These are phyloP conservation scores for Byssothecium circinans DNA, from an alignment of 2,329 filamentous ascomycete species.

Conservation along the genomic window DNA sequence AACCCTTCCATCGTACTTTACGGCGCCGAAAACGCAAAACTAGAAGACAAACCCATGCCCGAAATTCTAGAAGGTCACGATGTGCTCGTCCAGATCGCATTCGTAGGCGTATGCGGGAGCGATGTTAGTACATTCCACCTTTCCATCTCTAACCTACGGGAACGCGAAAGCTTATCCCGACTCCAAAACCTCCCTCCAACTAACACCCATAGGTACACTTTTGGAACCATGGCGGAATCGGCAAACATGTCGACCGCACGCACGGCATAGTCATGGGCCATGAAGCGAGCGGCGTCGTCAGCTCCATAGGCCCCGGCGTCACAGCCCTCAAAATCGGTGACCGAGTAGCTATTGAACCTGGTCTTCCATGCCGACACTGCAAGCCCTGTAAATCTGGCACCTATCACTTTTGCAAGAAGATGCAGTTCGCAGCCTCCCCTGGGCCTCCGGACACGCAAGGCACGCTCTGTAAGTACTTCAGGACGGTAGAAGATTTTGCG, in stretches of 20 bases:
- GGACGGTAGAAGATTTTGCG: constrained; percentile 87
- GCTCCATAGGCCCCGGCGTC: constrained; percentile 78
- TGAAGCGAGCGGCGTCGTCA: constrained; percentile 80
- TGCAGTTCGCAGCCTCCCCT: constrained; percentile 78
- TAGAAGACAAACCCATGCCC: constrained; percentile 45
- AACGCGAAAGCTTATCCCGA: background rate
- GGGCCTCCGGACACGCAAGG: constrained; percentile 68
- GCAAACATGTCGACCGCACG: constrained; percentile 78
- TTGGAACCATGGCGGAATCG: constrained; percentile 92
- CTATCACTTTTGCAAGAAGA: constrained; percentile 87
- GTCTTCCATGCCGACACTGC: constrained; percentile 84
- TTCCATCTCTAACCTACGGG: too few species aligned
- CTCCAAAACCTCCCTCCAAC: background rate
- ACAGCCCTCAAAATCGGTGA: constrained; percentile 76
- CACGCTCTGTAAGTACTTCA: constrained; percentile 83
- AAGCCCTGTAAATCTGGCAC: constrained; percentile 84
- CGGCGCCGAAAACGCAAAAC: constrained; percentile 39
- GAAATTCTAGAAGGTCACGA: constrained; percentile 41
- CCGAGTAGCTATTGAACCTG: constrained; percentile 88
- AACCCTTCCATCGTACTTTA: constrained; percentile 51
- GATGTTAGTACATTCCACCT: constrained; percentile 18
- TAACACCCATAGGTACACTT: constrained; percentile 68
- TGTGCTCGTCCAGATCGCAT: constrained; percentile 50
- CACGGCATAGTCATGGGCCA: constrained; percentile 84
- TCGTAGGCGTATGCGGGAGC: constrained; percentile 50